Conservation (phyloP, 2,329 filamentous ascomycete genomes). For the Teratosphaeria viscida region DNA sequence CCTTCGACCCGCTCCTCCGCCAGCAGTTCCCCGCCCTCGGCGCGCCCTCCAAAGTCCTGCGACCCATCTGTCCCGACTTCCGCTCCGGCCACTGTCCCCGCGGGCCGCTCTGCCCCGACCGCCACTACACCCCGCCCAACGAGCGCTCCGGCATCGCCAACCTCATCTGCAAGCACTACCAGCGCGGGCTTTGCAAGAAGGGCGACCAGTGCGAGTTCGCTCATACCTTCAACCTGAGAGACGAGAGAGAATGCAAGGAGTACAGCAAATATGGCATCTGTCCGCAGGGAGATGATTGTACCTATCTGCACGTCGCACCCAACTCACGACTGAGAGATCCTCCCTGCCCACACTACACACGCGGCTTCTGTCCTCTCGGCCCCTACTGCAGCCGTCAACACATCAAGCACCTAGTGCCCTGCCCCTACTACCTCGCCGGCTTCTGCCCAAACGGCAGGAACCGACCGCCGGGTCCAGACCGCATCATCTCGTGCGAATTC, state of each 20-base stretch:
- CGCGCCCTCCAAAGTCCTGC: slow-evolving; percentile 24
- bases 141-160: slow-evolving; percentile 24
- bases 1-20: slow-evolving; percentile 25
- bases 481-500: slow-evolving; percentile 53
- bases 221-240: slow-evolving; percentile 95
- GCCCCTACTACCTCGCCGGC: slow-evolving; percentile 77
- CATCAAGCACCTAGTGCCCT: slow-evolving; percentile 63
- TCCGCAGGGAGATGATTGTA: slow-evolving; percentile 90
- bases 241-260: slow-evolving; percentile 98
- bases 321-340: slow-evolving; percentile 51
- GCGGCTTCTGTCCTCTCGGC: slow-evolving; percentile 87
- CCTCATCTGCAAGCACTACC: slow-evolving; percentile 97
- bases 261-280: slow-evolving; percentile 90
- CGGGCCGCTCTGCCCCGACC: slow-evolving; percentile 74
- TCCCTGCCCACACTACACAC: slow-evolving; percentile 73
- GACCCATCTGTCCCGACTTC: slow-evolving; percentile 75
- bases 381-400: slow-evolving; percentile 82
- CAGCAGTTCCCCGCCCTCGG: slow-evolving; percentile 21
- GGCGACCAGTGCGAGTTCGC: slow-evolving; percentile 94
- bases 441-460: slow-evolving; percentile 74
- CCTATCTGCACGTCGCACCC: slow-evolving; percentile 47
- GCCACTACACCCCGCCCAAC: slow-evolving; percentile 52
- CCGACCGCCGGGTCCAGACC: slow-evolving; percentile 24
- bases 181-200: slow-evolving; percentile 95
- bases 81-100: slow-evolving; percentile 77